Evolutionary conservation across 2,329 filamentous ascomycete species (phyloP), one percentile per base, ranked within the genome.

Genomic region (Penicillium corylophilum): DNA sequence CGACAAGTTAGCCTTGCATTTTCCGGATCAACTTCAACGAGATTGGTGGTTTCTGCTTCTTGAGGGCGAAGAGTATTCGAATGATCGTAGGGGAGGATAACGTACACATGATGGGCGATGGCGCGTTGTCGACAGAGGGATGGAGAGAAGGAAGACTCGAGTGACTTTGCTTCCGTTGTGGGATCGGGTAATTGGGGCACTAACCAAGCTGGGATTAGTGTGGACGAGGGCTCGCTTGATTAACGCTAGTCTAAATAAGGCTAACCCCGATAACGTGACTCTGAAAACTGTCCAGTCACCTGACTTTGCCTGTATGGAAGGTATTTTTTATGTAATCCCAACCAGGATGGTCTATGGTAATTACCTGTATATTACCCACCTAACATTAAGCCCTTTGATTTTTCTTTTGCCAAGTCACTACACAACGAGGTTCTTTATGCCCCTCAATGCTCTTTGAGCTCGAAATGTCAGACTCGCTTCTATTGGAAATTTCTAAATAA

Each of bases 21-120:
- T 42, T 41, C 16, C 41, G 28, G 38, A 22, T 47, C 44, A 53
- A 55, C 45, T 48, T 50, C 43, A 38, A 42, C 50, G 47, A 42
- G 42, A 12, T 24, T 10, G 23, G 22, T 20, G 35, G 5, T 38
- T 50, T 53, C 43, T 45, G 46, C 44, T 40, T 48, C 40, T 43
- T 44, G 40, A 44, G 18, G 33, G 47, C 38, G 33, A 35, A 44
- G 41, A 48, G 51, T 46, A 47, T 51, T 59, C 46, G 38, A 52
- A 43, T 54, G n/a, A 55, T 46, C 53, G 44, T 50, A 48, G 51
- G 56, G 56, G 56, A 53, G 50, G 46, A 50, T 44, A 55, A 76
- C 74, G 63, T 77, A 77, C 74, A 77, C 74, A 77, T 77, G 73
- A 74, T 77, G 73, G 74, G 74, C 74, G 71, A 73, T 72, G 66